A percentile compares a stretch with the other conserved stretches of the same genome.
Evolutionary conservation across 768 basidiomycete genomes (phyloP).

Genomic region (Boletus tomentosulus): DNA sequence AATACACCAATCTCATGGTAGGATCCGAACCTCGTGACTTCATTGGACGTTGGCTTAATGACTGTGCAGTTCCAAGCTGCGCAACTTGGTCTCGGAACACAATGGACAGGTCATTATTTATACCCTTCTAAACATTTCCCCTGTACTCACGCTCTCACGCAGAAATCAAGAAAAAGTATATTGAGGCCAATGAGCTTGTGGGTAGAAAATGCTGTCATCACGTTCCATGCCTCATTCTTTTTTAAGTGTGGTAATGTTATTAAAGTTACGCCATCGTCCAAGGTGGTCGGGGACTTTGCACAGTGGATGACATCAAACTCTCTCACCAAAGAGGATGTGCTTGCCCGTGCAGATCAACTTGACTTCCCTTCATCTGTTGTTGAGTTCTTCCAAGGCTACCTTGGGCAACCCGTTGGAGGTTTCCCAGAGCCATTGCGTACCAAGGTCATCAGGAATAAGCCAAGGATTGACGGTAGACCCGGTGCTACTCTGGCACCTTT

Average conservation of each 20-base stretch:
- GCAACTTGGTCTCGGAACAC: constrained; percentile 93
- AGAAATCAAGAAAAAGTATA: constrained; percentile 98
- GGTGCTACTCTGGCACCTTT: constrained; percentile 83
- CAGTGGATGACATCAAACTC: constrained; percentile 99
- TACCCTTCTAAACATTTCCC: constrained; percentile 7
- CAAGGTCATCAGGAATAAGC: constrained; percentile 88
- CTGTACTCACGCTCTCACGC: constrained; percentile 1
- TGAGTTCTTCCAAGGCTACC: constrained; percentile 99
- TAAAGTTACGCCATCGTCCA: constrained; percentile 99
- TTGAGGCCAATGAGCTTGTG: constrained; percentile 94
- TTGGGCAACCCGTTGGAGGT: constrained; percentile 96
- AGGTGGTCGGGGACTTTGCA: constrained; percentile 98
- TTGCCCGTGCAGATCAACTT: constrained; percentile 80
- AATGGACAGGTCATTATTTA: constrained; percentile 71
- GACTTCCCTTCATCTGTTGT: constrained; percentile 98
- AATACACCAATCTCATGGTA: constrained; percentile 92
- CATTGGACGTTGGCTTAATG: constrained; percentile 18
- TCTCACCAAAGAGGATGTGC: constrained; percentile 80
- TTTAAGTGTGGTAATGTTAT: constrained; percentile 91
- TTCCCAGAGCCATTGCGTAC: constrained; percentile 97
- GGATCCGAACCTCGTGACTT: constrained; percentile 21
- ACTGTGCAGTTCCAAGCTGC: constrained; percentile 88
- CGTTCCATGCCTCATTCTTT: constrained; percentile 5
- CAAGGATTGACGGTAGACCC: constrained; percentile 90
- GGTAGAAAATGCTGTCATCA: constrained; percentile 24